Base-by-base conservation (phyloP, 2,329 filamentous ascomycete genomes). In the Aspergillus ustus region DNA sequence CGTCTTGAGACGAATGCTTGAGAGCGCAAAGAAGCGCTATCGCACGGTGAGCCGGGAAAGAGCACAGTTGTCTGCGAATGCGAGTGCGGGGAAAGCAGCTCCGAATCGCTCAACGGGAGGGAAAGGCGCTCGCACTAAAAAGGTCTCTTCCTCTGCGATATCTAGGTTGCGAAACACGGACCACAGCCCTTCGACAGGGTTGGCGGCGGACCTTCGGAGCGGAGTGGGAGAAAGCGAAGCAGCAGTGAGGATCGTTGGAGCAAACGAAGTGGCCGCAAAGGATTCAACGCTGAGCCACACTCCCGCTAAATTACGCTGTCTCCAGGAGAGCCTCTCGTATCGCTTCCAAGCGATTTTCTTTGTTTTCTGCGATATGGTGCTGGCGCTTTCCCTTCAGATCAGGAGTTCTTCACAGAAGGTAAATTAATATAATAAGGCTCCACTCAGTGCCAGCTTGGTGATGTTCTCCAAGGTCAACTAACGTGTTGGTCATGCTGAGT, bases 271-370 rank as follows among this genome's bases (percentile, higher is more conserved):
- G 46, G n/a, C 34, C 22, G n/a, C 40, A 43, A 40, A 50, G 49
- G 29, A 31, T 45, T 34, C 49, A 48, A 50, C 54, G 54, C 59
- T 61, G 50, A 54, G 59, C 54, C 29, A 51, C 52, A 37, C 15
- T 19, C 19, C 29, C 34, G 13, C 9, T 54, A 4, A 56, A 56
- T 34, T 60, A 59, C 44, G 19, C 53, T 53, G n/a, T 19, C 19
- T 57, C 11, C 5, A 52, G 54, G 48, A 52, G 50, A 37, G 48
- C 29, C 48, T 40, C 31, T 51, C 22, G 59, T 61, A 51, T 56
- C 48, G 25, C 29, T 20, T 53, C 28, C 51, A 40, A 46, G 44
- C 43, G 52, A 51, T 55, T 20, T 15, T 19, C 31, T 29, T n/a
- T 29, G 13, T 29, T 22, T 49, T 9, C 20, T 11, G 19, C 7